phyloP scores from a whole-genome alignment of 2,329 filamentous ascomycete species.

The Triangularia setosa region DNA sequence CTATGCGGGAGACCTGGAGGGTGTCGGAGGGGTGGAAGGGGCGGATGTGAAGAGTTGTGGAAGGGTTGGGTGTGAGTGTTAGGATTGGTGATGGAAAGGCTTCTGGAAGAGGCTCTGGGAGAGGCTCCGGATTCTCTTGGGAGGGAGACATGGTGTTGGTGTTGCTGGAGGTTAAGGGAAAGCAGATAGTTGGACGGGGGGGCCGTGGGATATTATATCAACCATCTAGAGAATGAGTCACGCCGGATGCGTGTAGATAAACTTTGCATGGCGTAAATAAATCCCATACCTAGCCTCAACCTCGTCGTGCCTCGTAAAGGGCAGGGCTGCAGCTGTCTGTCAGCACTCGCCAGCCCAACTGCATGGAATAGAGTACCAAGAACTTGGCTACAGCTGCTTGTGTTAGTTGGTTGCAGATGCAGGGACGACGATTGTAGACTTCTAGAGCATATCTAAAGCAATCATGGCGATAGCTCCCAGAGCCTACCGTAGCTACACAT shows the following conservation, averaged over 20 bases:
- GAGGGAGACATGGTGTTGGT: background rate
- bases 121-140: background rate
- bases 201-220: background rate
- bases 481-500: background rate
- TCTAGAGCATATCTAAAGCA: background rate
- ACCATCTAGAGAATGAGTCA: background rate
- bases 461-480: background rate
- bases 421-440: background rate
- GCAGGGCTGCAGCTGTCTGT: background rate
- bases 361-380: background rate
- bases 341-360: background rate
- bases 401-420: background rate
- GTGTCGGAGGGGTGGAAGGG: constrained; percentile 39
- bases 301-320: background rate
- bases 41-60: constrained; percentile 37
- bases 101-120: background rate
- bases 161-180: background rate
- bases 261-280: background rate
- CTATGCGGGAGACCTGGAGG: constrained; percentile 31
- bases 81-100: constrained; percentile 8
- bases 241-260: background rate
- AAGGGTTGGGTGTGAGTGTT: constrained; percentile 28
- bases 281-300: background rate
- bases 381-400: background rate
- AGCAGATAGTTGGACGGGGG: background rate